These are phyloP conservation scores for Colletotrichum costaricense DNA, from an alignment of 2,329 filamentous ascomycete species.

Conservation along the genomic window DNA sequence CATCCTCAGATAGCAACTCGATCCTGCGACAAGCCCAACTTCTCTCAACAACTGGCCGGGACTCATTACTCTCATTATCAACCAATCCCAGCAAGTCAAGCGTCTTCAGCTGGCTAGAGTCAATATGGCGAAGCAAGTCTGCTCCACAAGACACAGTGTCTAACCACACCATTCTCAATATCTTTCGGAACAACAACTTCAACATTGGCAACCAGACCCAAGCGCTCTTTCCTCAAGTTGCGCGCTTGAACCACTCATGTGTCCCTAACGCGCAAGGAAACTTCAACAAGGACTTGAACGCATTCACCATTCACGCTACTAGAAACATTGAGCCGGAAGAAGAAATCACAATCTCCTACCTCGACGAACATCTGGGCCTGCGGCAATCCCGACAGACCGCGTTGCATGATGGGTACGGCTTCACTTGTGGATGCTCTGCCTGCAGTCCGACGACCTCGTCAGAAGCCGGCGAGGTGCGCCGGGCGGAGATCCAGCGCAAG, in stretches of 20 bases:
- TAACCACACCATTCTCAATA: conserved; percentile 33
- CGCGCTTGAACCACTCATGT: conserved; percentile 31
- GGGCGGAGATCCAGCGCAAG: conserved; percentile 1
- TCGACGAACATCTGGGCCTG: conserved; percentile 25
- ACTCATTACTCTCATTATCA: conserved; percentile 18
- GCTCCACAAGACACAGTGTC: background rate
- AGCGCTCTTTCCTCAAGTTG: conserved; percentile 26
- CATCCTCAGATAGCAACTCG: conserved; percentile 17
- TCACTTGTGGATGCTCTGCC: conserved; percentile 17
- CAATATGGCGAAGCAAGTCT: conserved; percentile 29
- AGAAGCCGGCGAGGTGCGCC: conserved; percentile 8
- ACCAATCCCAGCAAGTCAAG: conserved; percentile 20
- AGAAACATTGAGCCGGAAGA: conserved; percentile 19
- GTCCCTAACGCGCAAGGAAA: conserved; percentile 33
- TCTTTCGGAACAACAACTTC: conserved; percentile 35
- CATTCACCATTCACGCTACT: conserved; percentile 27
- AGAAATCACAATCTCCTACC: conserved; percentile 34
- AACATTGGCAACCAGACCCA: conserved; percentile 13
- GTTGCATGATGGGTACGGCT: conserved; percentile 16
- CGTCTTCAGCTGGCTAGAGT: conserved; percentile 27
- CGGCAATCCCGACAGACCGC: background rate
- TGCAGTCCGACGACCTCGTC: conserved; percentile 2
- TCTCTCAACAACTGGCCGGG: conserved; percentile 4
- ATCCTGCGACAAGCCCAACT: conserved; percentile 12
- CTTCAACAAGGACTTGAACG: conserved; percentile 13